Base-by-base conservation (phyloP, 495 filamentous ascomycete genomes). In the Opeltia flavorubescens region DNA sequence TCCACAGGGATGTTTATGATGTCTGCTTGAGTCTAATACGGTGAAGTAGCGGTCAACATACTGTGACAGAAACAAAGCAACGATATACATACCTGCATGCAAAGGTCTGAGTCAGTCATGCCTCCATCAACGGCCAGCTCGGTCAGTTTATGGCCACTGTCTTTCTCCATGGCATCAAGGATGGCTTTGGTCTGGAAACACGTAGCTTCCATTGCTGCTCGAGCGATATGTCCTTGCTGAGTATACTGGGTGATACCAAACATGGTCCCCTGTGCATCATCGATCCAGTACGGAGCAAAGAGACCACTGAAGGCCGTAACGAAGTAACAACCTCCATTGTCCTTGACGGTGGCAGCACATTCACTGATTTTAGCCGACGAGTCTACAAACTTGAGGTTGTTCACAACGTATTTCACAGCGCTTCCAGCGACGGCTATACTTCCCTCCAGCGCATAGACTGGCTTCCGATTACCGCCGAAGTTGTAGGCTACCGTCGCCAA, bases 251-350 rank as follows among this genome's bases (percentile, higher is more conserved):
- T 95, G 52, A 96, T 86, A 18, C 89, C 89, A 56, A 94, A 82
- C 71, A 50, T 77, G 1, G 89, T 95, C 44, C 89, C 89, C 63
- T 88, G 81, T 27, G 87, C 88, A 64, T 94, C 86, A 61, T 95
- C 89, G 51, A 95, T 94, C 89, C 89, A 96, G 61, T 95, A 95
- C n/a, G 89, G 89, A 15, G 89, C 89, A 62, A 95, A 95, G 1
- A 96, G 71, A 50, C 89, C 89, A 67, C 84, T 91, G 62, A 96
- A 96, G 1, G 89, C 89, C 26, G 89, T 95, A 40, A 96, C 89
- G 57, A 96, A 96, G 5, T 93, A 75, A 30, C 89, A 86, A 21
- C 89, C 89, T 50, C 89, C 89, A 49, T 79, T 95, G 54, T 96
- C 86, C n/a, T 80, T 60, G 1, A 95, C 89, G 1, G 75, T 82